These are phyloP conservation scores for Pythium apleroticum DNA, from an alignment of 352 stramenopile genomes.

Conservation along the genomic window DNA sequence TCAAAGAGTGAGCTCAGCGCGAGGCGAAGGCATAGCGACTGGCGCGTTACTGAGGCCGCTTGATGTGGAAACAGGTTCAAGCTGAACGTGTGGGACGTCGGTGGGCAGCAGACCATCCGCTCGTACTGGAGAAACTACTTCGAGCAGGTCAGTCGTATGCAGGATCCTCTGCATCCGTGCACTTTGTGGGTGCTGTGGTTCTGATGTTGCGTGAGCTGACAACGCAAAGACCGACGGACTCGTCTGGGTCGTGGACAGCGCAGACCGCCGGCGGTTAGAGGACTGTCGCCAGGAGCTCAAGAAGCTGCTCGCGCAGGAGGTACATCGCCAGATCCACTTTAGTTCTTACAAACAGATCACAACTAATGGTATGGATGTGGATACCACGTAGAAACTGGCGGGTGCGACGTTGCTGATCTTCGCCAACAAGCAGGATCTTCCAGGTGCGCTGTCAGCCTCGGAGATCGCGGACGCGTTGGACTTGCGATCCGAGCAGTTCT, in stretches of 20 bases:
- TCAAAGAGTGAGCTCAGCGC: conserved; percentile 66
- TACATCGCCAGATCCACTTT: too few species aligned
- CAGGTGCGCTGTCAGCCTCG: conserved; percentile 84
- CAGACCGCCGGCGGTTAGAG: conserved; percentile 92
- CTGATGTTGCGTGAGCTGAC: neutral
- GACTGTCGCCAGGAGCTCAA: conserved; percentile 92
- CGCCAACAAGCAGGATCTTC: conserved; percentile 99
- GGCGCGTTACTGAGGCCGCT: too few species aligned
- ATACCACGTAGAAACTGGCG: conserved; percentile 96
- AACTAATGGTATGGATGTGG: too few species aligned
- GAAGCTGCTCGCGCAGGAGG: conserved; percentile 87
- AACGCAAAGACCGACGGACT: conserved; percentile 98
- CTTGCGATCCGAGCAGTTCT: conserved; percentile 79
- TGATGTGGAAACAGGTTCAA: conserved; percentile 39
- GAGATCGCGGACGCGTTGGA: conserved; percentile 92
- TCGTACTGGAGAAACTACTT: conserved; percentile 99
- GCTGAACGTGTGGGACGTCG: conserved; percentile 95
- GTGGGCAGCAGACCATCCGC: conserved; percentile 96
- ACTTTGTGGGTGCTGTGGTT: neutral
- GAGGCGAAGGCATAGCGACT: too few species aligned
- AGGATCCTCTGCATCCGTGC: neutral
- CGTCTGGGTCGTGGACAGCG: conserved; percentile 99
- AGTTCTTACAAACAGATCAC: too few species aligned
- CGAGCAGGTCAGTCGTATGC: conserved; percentile 59
- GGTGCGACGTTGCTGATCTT: conserved; percentile 99